Evolutionary conservation across 1,139 yeast genomes (phyloP).

Genomic region (Blastobotrys illinoisensis): DNA sequence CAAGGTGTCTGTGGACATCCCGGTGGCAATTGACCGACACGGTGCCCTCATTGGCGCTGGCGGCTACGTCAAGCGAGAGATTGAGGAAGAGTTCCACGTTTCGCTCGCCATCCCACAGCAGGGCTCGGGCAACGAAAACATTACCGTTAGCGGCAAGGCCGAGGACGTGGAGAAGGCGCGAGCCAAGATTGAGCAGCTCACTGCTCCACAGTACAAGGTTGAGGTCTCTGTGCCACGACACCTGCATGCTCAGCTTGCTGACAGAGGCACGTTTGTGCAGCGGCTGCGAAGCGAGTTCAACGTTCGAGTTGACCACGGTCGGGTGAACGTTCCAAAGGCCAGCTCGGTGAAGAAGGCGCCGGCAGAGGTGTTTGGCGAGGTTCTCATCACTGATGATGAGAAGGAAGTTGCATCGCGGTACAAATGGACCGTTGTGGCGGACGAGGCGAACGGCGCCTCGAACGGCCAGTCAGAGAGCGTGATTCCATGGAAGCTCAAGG

Average conservation of each 20-base stretch:
- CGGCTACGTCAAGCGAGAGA: conserved; percentile 66
- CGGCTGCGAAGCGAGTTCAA: conserved; percentile 48
- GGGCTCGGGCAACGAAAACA: conserved; percentile 36
- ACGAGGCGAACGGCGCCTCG: conserved; percentile 24
- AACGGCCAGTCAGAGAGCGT: conserved; percentile 35
- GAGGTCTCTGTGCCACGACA: conserved; percentile 53
- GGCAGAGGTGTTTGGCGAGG: conserved; percentile 46
- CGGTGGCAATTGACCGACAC: conserved; percentile 69
- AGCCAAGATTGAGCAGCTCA: conserved; percentile 27
- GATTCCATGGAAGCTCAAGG: conserved; percentile 36
- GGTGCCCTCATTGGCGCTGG: conserved; percentile 76
- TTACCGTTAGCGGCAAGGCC: conserved; percentile 31
- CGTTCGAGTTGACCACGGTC: conserved; percentile 64
- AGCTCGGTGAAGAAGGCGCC: conserved; percentile 21
- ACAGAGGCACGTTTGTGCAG: conserved; percentile 62
- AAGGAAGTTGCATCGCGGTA: conserved; percentile 18
- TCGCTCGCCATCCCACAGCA: conserved; percentile 58
- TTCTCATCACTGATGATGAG: conserved; percentile 18
- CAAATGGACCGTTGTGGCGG: conserved; percentile 29
- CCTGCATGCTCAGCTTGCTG: conserved; percentile 58
- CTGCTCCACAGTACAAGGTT: conserved; percentile 39
- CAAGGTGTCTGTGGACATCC: conserved; percentile 50
- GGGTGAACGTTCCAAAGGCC: conserved; percentile 19
- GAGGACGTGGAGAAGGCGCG: conserved; percentile 34
- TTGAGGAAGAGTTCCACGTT: conserved; percentile 68